phyloP scores from a whole-genome alignment of 2,329 filamentous ascomycete genomes.

The Dactylellina drechsleri region DNA sequence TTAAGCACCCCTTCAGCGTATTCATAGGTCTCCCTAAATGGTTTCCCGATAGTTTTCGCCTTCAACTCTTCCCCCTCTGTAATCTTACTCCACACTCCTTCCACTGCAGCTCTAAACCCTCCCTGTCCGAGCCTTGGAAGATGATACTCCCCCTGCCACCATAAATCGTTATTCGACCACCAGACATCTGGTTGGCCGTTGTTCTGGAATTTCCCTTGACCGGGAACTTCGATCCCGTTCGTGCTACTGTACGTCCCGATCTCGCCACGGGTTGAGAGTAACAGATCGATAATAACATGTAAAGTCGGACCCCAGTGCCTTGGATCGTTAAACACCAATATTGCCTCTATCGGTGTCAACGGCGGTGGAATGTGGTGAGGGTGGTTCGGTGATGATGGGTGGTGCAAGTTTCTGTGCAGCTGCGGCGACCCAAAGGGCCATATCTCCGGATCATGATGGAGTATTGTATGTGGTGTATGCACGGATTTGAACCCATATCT shows the following conservation, averaged over 20 bases:
- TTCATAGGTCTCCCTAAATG: slow-evolving; percentile 77
- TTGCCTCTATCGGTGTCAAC: slow-evolving; percentile 73
- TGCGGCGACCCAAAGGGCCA: slow-evolving; percentile 47
- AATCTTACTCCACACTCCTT: slow-evolving; percentile 77
- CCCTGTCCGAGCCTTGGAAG: slow-evolving; percentile 90
- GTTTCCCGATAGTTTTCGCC: slow-evolving; percentile 83
- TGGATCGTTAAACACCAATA: slow-evolving; percentile 95
- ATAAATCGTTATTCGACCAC: slow-evolving; percentile 89
- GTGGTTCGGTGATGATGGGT: slow-evolving; percentile 27
- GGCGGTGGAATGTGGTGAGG: slow-evolving; percentile 14
- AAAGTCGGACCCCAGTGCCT: slow-evolving; percentile 94
- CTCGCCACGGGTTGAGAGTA: slow-evolving; percentile 80
- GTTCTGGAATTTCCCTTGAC: slow-evolving; percentile 74
- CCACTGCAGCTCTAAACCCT: slow-evolving; percentile 83
- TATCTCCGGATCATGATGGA: slow-evolving; percentile 47
- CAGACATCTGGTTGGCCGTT: slow-evolving; percentile 83
- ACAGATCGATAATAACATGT: slow-evolving; percentile 82
- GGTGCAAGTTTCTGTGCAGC: slow-evolving; percentile 34
- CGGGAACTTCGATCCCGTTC: slow-evolving; percentile 68
- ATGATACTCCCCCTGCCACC: slow-evolving; percentile 87
- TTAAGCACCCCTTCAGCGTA: slow-evolving; percentile 82
- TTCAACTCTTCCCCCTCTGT: slow-evolving; percentile 67
- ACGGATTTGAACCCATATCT: slow-evolving; percentile 49
- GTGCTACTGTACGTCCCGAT: slow-evolving; percentile 80
- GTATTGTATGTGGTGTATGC: slow-evolving; percentile 43